Base-by-base conservation (phyloP, 345 rosid genomes). In the Eutrema heterophyllum region DNA sequence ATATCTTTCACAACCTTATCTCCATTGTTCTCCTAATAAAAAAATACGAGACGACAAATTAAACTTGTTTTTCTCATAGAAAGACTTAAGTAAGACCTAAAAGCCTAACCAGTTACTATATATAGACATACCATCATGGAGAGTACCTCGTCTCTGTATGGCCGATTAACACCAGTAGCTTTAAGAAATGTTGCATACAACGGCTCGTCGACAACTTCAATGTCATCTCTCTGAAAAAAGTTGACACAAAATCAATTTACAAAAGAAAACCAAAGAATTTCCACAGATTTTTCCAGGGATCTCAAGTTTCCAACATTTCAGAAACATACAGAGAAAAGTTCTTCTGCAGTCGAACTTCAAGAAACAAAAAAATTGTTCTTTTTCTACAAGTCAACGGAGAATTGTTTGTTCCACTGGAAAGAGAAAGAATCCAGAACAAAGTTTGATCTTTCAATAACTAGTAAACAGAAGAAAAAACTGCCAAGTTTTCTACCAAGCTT, bases 141-240 rank as follows among this genome's bases (percentile, higher is more conserved):
- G 35, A 90, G 82, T 77, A 89, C 58, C 56, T 86, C 83, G 58
- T 90, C 83, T 41, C 81, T 73, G 76, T 87, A 93, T 18, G 96
- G 98, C 77, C 96, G 80, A 45, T 85, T 83, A 49, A 67, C 26
- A 50, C 92, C 83, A 2, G 90, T 85, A 50, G 58, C 79, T 43
- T 64, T 80, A 39, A 90, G 86, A 79, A 85, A 88, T 64, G 75
- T 69, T 32, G 86, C 88, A 70, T 90, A 90, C 18, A 88, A 80
- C 5, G 96, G 96, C 76, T 93, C 93, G 36, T 93, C 96, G 2
- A 87, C 81, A 74, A 87, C 90, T 73, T 93, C 93, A 18, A 14
- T 78, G 81, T 90, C 97, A 81, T 86, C 88, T 84, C 95, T 93
- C 98, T 90, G 48, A 39, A 5, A 29, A 61, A 33, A 13, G 4